phyloP scores from a whole-genome alignment of 2,329 filamentous ascomycete genomes.

The Penicillium sp. region DNA sequence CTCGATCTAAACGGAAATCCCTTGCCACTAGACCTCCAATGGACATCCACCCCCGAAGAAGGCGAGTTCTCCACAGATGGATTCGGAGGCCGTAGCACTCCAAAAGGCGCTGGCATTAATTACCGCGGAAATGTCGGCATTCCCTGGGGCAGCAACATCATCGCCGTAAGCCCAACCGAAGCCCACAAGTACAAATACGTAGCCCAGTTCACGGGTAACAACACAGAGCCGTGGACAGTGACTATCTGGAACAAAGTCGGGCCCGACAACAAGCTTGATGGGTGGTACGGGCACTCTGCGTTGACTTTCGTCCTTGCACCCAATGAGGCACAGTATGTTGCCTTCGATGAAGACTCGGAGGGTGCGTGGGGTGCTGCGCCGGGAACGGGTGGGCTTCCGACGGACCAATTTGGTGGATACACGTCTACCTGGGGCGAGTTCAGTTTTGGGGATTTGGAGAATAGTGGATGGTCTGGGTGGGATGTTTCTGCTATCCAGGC shows the following conservation, averaged over 20 bases:
- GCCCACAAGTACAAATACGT: constrained; percentile 41
- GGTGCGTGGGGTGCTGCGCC: constrained; percentile 38
- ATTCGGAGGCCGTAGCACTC: constrained; percentile 34
- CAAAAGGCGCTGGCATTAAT: constrained; percentile 19
- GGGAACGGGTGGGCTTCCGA: constrained; percentile 28
- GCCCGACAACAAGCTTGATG: constrained; percentile 33
- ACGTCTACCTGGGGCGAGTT: constrained; percentile 43
- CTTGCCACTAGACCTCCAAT: constrained; percentile 10
- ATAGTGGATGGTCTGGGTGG: constrained; percentile 39
- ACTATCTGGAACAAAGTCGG: constrained; percentile 44
- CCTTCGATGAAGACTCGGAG: constrained; percentile 40
- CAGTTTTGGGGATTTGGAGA: constrained; percentile 34
- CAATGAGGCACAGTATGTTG: constrained; percentile 36
- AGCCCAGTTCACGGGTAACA: constrained; percentile 31
- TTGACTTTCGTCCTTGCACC: constrained; percentile 32
- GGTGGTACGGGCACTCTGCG: constrained; percentile 39
- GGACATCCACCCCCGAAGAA: constrained; percentile 24
- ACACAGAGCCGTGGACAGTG: constrained; percentile 34
- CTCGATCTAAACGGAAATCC: constrained; percentile 2
- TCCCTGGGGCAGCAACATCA: constrained; percentile 45
- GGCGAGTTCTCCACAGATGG: constrained; percentile 22
- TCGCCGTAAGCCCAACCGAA: constrained; percentile 31
- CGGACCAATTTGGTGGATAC: constrained; percentile 32
- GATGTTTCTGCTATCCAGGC: constrained; percentile 45
- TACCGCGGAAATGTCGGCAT: constrained; percentile 39